Evolutionary conservation across 495 filamentous ascomycete genomes (phyloP).

Genomic region (Recurvomyces mirabilis): DNA sequence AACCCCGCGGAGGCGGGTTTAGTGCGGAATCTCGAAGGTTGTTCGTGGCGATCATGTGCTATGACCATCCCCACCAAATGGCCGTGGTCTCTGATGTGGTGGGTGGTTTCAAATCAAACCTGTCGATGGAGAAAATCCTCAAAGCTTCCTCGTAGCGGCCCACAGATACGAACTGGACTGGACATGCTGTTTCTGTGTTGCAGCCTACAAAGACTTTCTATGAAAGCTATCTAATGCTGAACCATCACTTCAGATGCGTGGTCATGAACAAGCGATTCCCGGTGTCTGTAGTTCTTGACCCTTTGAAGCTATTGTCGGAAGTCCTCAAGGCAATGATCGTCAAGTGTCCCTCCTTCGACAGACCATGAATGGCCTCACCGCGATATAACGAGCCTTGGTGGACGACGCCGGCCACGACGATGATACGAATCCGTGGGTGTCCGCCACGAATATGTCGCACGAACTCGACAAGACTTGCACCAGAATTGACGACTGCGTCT

Average conservation of each 20-base stretch:
- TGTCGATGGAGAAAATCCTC: too few species aligned
- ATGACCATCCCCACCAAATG: too few species aligned
- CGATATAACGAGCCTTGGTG: constrained; percentile 34
- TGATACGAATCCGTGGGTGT: constrained; percentile 36
- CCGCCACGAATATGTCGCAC: constrained; percentile 40
- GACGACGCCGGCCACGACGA: constrained; percentile 48
- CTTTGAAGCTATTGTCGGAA: constrained; percentile 46
- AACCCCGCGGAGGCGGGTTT: too few species aligned
- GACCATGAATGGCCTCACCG: constrained; percentile 21
- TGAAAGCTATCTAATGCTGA: too few species aligned
- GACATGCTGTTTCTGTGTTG: too few species aligned
- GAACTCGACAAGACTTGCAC: constrained; percentile 43
- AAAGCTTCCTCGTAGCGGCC: too few species aligned
- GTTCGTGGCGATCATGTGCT: too few species aligned
- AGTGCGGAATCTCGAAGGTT: too few species aligned
- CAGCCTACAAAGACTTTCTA: too few species aligned
- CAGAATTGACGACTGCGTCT: constrained; percentile 53
- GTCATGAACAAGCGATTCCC: constrained; percentile 53
- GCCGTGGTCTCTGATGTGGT: too few species aligned
- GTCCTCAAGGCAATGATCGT: constrained; percentile 42
- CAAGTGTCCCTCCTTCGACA: constrained; percentile 14
- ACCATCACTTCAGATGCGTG: constrained; percentile 28
- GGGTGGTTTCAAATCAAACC: too few species aligned
- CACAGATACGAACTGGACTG: too few species aligned
- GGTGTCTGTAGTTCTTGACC: constrained; percentile 44